Conservation (phyloP, 2,329 filamentous ascomycete species). For the Fusarium napiforme region DNA sequence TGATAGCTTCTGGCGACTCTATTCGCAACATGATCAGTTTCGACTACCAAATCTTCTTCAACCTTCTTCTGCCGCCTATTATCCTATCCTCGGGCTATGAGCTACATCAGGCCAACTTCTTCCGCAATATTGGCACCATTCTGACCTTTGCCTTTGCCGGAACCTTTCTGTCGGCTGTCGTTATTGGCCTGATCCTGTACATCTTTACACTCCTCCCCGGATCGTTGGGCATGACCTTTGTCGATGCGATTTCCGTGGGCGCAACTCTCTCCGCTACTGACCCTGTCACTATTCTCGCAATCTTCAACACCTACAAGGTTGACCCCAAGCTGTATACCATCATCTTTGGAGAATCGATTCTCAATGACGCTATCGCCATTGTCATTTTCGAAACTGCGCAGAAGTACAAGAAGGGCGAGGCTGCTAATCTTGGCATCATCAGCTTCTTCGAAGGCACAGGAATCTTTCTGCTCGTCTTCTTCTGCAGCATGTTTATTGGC, state of each 20-base stretch:
- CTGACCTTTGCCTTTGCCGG: slow-evolving; percentile 97
- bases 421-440: slow-evolving; percentile 77
- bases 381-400: slow-evolving; percentile 98
- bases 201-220: slow-evolving; percentile 89
- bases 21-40: slow-evolving; percentile 94
- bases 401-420: slow-evolving; percentile 82
- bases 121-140: slow-evolving; percentile 96
- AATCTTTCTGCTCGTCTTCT: slow-evolving; percentile 95
- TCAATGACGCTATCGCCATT: slow-evolving; percentile 98
- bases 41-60: slow-evolving; percentile 99
- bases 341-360: slow-evolving; percentile 97
- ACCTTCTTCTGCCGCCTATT: slow-evolving; percentile 96
- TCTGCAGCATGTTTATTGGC: slow-evolving; percentile 90
- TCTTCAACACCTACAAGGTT: slow-evolving; percentile 99
- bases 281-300: slow-evolving; percentile 96
- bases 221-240: slow-evolving; percentile 85
- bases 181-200: slow-evolving; percentile 88
- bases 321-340: slow-evolving; percentile 98
- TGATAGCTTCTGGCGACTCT: slow-evolving; percentile 81
- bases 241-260: slow-evolving; percentile 96
- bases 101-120: slow-evolving; percentile 98
- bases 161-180: slow-evolving; percentile 96
- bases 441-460: slow-evolving; percentile 92
- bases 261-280: slow-evolving; percentile 97
- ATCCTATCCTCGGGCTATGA: slow-evolving; percentile 98